Evolutionary conservation across 2,329 filamentous ascomycete species (phyloP), one percentile per base, ranked within the genome.

Genomic region (Paracoccidioides lutzii): DNA sequence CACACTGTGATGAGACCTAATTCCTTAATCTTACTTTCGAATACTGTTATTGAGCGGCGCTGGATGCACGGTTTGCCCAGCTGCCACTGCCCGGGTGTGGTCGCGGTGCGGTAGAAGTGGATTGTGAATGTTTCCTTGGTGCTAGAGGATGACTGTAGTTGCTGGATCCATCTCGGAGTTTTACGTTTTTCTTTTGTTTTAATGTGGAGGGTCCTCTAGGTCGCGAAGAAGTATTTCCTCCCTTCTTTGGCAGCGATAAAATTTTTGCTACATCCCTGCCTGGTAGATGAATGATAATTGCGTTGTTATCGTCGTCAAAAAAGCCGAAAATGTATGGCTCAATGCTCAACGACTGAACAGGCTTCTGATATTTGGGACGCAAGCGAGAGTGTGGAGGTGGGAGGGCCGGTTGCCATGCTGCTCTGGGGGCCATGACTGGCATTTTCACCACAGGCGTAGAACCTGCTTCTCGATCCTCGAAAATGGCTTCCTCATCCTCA

Each of bases 401-500:
- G 33, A 63, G 66, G 30, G 79, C 80, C 12, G 82, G 78, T 55
- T 78, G 75, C 83, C 84, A 88, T 14, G 82, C 79, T 40, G 78
- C 77, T 40, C 81, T 77, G 1, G 84, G 83, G 4, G 78, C 77
- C 56, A 77, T 78, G 49, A 77, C 75, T 6, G 86, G 86, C n/a
- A 90, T 72, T 55, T 79, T 80, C 30, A 90, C 81, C 28, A 80
- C 77, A 0, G 86, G 86, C n/a, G 88, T 71, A 6, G 86, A 90
- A 3, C 86, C 86, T 75, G 87, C 87, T 67, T 90, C 85, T 64
- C 87, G 85, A 64, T 89, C 85, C 65, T 88, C 87, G 60, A 90
- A 90, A 60, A 87, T 88, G 59, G 87, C 85, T 62, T 90, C 87
- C 1, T 87, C 84, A 60, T 89, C 86, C 5, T 86, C 85, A 71